Conservation (phyloP, 768 basidiomycete genomes). For the Lentinula guzmanii region DNA sequence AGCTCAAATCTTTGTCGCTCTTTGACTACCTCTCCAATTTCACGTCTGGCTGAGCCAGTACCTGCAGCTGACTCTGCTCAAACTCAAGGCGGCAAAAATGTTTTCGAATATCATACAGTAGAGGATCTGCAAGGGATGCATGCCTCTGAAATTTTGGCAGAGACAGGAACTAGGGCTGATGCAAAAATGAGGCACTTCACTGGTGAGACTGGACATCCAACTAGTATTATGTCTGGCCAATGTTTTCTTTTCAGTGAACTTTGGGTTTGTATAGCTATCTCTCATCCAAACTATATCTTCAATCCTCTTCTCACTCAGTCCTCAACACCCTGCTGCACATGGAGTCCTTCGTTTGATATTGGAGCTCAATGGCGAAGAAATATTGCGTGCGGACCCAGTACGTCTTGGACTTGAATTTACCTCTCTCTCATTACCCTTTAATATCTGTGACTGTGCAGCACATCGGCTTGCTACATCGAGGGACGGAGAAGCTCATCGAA, state of each 20-base stretch:
- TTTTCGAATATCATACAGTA: slow-evolving; percentile 65
- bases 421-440: not conserved
- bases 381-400: slow-evolving; percentile 80
- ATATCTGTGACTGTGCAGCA: slow-evolving; percentile 44
- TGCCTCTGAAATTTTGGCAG: slow-evolving; percentile 74
- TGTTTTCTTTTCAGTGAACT: slow-evolving; percentile 63
- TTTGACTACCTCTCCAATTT: slow-evolving; percentile 29
- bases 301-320: slow-evolving; percentile 37
- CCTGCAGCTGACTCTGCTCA: slow-evolving; percentile 21
- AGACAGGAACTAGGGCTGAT: slow-evolving; percentile 65
- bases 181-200: slow-evolving; percentile 91
- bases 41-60: slow-evolving; percentile 23
- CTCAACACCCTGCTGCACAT: slow-evolving; percentile 98
- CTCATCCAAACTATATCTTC: not conserved
- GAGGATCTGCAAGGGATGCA: slow-evolving; percentile 82
- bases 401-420: slow-evolving; percentile 17
- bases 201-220: slow-evolving; percentile 38
- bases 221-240: not conserved
- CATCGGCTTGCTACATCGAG: slow-evolving; percentile 92
- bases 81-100: slow-evolving; percentile 31
- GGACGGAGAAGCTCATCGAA: slow-evolving; percentile 98
- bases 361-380: slow-evolving; percentile 96
- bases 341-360: slow-evolving; percentile 97
- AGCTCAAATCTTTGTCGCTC: slow-evolving; percentile 27
- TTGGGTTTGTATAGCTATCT: slow-evolving; percentile 50